Evolutionary conservation across 495 filamentous ascomycete genomes (phyloP), one percentile per base, ranked within the genome.

Genomic region (Penicillium angulare): DNA sequence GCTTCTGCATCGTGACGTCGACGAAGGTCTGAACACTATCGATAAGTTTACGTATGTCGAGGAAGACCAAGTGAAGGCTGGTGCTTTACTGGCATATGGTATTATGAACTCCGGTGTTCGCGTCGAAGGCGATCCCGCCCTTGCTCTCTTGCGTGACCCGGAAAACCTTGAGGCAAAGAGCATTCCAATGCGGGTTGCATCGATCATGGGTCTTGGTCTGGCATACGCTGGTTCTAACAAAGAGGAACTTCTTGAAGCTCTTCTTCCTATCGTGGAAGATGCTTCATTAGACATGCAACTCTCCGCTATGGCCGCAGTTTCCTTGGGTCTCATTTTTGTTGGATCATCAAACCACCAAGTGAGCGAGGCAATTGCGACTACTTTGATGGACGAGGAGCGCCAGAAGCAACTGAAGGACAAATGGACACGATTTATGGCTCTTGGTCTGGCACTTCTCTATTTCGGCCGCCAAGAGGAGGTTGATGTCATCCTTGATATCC

Each of bases 391-490:
- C 50, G 90, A 95, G 48, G 91, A 96, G 21, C 83, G 92, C 17
- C 83, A 84, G 61, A 81, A 83, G 57, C 89, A 93, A 60, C 79
- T 97, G 29, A 96, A 93, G 58, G 88, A 96, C 66, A 99, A 97
- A 70, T 99, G 93, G 93, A 90, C 90, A 18, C 83, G 92, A 2
- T 99, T 99, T 72, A 87, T 97, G 79, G 89, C 89, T 12, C 83
- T 99, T 54, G 93, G 95, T 50, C 77, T 99, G 47, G 93, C 95
- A 2, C 82, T 99, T 15, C 76, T 99, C 22, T 99, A 87, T 77
- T 96, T 97, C 54, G 95, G 95, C 31, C 84, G 89, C 39, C 95
- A 99, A 66, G 93, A 99, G 65, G 91, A 97, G 67, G 93, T 96
- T 13, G 93, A 99, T 63, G 91, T 96, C 22, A 86, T 96, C 44